A percentile compares a stretch with the other conserved stretches of the same genome.
These are phyloP conservation scores for Pichia sp. DNA, from an alignment of 1,139 yeast species.

Conservation along the genomic window DNA sequence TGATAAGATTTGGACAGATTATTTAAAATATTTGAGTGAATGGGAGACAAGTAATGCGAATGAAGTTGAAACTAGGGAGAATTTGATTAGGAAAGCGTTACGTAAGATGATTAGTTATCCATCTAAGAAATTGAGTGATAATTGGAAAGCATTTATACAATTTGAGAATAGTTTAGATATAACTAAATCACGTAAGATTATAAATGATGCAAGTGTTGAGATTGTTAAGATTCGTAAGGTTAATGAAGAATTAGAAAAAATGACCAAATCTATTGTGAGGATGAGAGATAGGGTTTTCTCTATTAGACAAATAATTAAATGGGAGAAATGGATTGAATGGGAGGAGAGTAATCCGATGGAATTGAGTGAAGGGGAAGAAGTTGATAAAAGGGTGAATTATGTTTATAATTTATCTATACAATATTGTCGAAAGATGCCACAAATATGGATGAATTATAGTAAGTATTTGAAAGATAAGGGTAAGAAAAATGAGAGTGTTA, in stretches of 20 bases:
- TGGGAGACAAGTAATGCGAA: constrained; percentile 78
- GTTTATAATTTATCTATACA: constrained; percentile 69
- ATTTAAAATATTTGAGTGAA: constrained; percentile 65
- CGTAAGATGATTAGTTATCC: constrained; percentile 68
- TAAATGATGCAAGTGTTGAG: constrained; percentile 76
- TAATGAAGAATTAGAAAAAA: constrained; percentile 54
- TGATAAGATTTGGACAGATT: constrained; percentile 75
- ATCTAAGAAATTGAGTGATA: constrained; percentile 59
- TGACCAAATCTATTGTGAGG: constrained; percentile 30
- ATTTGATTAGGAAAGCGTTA: constrained; percentile 67
- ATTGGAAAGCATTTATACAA: constrained; percentile 70
- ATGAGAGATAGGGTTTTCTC: constrained; percentile 22
- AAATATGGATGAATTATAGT: constrained; percentile 72
- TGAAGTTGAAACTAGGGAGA: constrained; percentile 82
- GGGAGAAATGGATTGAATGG: constrained; percentile 76
- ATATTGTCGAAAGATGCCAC: constrained; percentile 66
- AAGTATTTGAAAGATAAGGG: constrained; percentile 19
- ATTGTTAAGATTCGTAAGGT: constrained; percentile 86
- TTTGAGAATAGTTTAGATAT: constrained; percentile 65
- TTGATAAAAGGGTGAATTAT: constrained; percentile 59
- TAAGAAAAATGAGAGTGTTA: constrained; percentile 17
- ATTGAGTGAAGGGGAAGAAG: constrained; percentile 40
- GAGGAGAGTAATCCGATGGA: constrained; percentile 68
- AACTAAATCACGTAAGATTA: constrained; percentile 79
- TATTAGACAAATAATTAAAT: constrained; percentile 40